Evolutionary conservation across 2,329 filamentous ascomycete species (phyloP).

Genomic region (Fusarium temperatum): DNA sequence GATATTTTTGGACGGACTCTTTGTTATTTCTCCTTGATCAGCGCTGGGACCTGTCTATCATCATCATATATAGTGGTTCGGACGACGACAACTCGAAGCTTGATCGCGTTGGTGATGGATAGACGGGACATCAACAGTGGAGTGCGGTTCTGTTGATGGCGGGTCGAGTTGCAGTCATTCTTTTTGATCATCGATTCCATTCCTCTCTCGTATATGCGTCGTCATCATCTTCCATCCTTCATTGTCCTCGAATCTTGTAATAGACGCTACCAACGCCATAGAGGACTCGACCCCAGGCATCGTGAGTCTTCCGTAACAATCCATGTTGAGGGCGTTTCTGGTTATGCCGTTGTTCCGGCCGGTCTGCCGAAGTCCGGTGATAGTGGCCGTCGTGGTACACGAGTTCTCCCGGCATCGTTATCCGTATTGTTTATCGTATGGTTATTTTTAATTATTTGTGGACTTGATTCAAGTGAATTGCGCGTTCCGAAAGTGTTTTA

Average conservation of each 20-base stretch:
- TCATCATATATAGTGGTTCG: slow-evolving; percentile 29
- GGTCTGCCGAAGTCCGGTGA: slow-evolving; percentile 24
- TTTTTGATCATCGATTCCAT: slow-evolving; percentile 11
- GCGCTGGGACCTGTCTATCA: slow-evolving; percentile 24
- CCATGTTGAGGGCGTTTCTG: slow-evolving; percentile 23
- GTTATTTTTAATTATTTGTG: slow-evolving; percentile 9
- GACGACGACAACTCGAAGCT: slow-evolving; percentile 5
- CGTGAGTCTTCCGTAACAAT: slow-evolving; percentile 47
- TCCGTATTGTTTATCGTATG: neutral
- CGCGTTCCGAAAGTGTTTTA: neutral
- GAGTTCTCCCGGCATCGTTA: slow-evolving; percentile 37
- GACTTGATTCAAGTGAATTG: neutral
- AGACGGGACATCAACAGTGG: slow-evolving; percentile 13
- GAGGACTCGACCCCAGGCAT: slow-evolving; percentile 52
- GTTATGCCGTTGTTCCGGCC: slow-evolving; percentile 19
- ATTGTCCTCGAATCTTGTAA: slow-evolving; percentile 47
- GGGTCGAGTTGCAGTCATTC: slow-evolving; percentile 13
- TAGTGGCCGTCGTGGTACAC: slow-evolving; percentile 47
- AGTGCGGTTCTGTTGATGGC: neutral
- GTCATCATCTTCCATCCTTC: slow-evolving; percentile 24
- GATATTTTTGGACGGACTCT: slow-evolving; percentile 17
- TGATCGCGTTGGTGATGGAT: neutral
- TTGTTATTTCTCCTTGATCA: slow-evolving; percentile 19
- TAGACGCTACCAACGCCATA: slow-evolving; percentile 51
- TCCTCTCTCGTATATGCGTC: slow-evolving; percentile 27